Conservation (phyloP, 2,329 filamentous ascomycete species). For the Aspergillus felis region DNA sequence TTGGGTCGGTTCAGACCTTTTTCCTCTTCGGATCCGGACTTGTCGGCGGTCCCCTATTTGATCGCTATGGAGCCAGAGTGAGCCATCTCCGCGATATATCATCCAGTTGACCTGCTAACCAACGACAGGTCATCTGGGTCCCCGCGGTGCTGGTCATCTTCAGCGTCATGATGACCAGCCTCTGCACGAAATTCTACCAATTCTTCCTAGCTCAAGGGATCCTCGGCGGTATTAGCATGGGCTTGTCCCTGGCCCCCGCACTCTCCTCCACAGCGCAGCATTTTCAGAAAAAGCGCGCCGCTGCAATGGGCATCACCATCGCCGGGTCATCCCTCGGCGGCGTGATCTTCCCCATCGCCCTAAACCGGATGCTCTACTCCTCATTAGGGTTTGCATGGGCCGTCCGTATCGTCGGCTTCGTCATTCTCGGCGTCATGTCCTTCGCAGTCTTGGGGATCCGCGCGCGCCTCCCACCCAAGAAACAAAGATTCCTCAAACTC, state of each 20-base stretch:
- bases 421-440: slow-evolving; percentile 43
- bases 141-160: slow-evolving; percentile 11
- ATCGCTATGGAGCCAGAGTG: slow-evolving; percentile 36
- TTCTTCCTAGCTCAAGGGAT: slow-evolving; percentile 38
- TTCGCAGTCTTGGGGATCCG: slow-evolving; percentile 33
- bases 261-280: slow-evolving; percentile 46
- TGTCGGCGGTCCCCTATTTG: slow-evolving; percentile 43
- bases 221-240: slow-evolving; percentile 6
- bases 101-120: too few species aligned
- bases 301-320: slow-evolving; percentile 46
- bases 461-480: slow-evolving; percentile 20
- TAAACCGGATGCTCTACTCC: slow-evolving; percentile 46
- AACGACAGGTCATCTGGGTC: slow-evolving; percentile 1
- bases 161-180: slow-evolving; percentile 30
- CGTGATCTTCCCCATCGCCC: slow-evolving; percentile 48
- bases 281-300: slow-evolving; percentile 47
- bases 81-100: too few species aligned
- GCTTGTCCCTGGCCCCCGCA: slow-evolving; percentile 43
- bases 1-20: slow-evolving; percentile 43
- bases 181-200: slow-evolving; percentile 54
- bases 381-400: slow-evolving; percentile 51
- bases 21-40: slow-evolving; percentile 42
- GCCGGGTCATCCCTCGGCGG: slow-evolving; percentile 51
- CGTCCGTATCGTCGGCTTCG: slow-evolving; percentile 51
- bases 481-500: slow-evolving; percentile 17